These are phyloP conservation scores for Musa itinerans DNA, from an alignment of 176 grass and related monocot genomes.

Conservation along the genomic window DNA sequence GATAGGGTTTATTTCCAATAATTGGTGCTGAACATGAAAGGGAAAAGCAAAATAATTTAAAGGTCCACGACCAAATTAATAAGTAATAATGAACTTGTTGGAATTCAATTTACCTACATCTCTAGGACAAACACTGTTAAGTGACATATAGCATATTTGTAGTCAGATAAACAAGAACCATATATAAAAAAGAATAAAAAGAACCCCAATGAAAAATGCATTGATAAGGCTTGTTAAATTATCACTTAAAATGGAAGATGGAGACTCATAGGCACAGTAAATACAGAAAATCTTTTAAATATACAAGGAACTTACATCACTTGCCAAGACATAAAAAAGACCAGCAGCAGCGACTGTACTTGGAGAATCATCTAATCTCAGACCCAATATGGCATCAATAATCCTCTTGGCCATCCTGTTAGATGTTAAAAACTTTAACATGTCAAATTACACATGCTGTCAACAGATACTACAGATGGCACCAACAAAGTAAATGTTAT, in stretches of 20 bases:
- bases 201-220: background rate
- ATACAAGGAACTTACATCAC: slow-evolving; percentile 70
- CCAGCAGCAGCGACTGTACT: slow-evolving; percentile 66
- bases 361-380: slow-evolving; percentile 77
- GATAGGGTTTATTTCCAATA: too few relatives aligned
- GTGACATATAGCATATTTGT: background rate
- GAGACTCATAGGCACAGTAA: too few relatives aligned
- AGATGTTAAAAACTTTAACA: slow-evolving; percentile 20
- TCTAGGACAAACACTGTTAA: background rate
- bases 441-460: background rate
- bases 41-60: too few relatives aligned
- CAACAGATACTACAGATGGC: background rate
- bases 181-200: background rate
- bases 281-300: too few relatives aligned
- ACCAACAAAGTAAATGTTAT: background rate
- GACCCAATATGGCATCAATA: slow-evolving; percentile 57
- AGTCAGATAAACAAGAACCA: background rate
- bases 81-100: background rate
- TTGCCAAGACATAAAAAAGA: slow-evolving; percentile 85
- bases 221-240: background rate
- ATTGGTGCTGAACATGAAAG: background rate
- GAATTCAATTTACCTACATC: background rate
- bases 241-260: too few relatives aligned
- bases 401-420: slow-evolving; percentile 72
- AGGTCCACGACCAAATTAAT: background rate